These are phyloP conservation scores for Brassica balearica DNA, from an alignment of 441 rosid genomes.

Conservation along the genomic window DNA sequence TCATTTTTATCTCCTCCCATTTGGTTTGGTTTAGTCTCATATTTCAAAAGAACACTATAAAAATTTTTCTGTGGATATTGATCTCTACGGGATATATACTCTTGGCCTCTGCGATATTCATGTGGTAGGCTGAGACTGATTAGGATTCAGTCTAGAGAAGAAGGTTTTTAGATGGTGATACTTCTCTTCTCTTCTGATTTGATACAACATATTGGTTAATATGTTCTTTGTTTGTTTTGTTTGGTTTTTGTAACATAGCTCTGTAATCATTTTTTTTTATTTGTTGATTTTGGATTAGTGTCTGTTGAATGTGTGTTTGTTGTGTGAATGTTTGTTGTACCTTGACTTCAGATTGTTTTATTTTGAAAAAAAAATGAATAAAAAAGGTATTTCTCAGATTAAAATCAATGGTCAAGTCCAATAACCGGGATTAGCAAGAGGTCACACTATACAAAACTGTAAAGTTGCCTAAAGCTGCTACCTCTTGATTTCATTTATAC, in stretches of 20 bases:
- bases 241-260: neutral
- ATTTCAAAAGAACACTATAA: neutral
- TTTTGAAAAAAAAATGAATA: neutral
- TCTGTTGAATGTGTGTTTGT: neutral
- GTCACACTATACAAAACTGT: neutral
- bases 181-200: neutral
- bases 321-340: neutral
- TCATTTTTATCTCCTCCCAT: neutral
- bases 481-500: neutral
- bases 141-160: neutral
- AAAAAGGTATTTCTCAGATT: neutral
- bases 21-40: constrained; percentile 2
- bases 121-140: constrained; percentile 4
- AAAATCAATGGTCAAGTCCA: neutral
- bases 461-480: neutral
- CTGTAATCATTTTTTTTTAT: neutral
- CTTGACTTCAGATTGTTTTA: neutral
- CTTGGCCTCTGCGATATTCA: constrained; percentile 1
- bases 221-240: neutral
- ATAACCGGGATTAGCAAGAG: neutral
- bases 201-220: neutral
- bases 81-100: neutral
- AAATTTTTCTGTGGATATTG: neutral
- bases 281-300: neutral
- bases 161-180: constrained; percentile 2